phyloP scores from a whole-genome alignment of 2,329 filamentous ascomycete species.

The Colletotrichum graminicola region DNA sequence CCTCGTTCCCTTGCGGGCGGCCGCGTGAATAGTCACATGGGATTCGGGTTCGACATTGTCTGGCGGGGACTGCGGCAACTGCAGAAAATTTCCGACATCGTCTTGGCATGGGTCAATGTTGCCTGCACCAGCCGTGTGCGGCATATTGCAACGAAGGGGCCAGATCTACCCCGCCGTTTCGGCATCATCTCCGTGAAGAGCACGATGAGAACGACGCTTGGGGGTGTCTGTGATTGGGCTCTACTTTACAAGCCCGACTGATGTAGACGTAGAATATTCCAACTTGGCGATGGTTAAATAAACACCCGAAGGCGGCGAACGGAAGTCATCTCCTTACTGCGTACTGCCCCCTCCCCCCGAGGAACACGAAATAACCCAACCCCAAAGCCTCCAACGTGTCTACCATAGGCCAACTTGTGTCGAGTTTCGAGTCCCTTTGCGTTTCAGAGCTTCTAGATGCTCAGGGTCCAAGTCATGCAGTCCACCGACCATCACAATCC shows the following conservation, averaged over 20 bases:
- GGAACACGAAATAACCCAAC: slow-evolving; percentile 9
- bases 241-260: background rate
- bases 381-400: slow-evolving; percentile 9
- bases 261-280: background rate
- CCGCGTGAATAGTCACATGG: background rate
- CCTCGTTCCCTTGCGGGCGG: background rate
- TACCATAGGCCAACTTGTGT: slow-evolving; percentile 17
- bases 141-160: background rate
- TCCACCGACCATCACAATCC: slow-evolving; percentile 15
- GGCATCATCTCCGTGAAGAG: background rate
- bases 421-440: slow-evolving; percentile 30
- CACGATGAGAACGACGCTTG: slow-evolving; percentile 1
- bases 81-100: background rate
- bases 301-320: slow-evolving; percentile 20
- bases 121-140: background rate
- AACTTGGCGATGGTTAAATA: slow-evolving; percentile 5
- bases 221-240: slow-evolving; percentile 2
- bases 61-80: slow-evolving; percentile 17
- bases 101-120: background rate
- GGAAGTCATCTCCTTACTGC: slow-evolving; percentile 10
- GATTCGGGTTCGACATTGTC: slow-evolving; percentile 10
- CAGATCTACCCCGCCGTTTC: background rate
- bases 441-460: slow-evolving; percentile 36
- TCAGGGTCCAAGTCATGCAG: slow-evolving; percentile 41
- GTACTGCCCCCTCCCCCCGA: background rate